Evolutionary conservation across 2,329 filamentous ascomycete genomes (phyloP).

Genomic region (Phialophora tarda): DNA sequence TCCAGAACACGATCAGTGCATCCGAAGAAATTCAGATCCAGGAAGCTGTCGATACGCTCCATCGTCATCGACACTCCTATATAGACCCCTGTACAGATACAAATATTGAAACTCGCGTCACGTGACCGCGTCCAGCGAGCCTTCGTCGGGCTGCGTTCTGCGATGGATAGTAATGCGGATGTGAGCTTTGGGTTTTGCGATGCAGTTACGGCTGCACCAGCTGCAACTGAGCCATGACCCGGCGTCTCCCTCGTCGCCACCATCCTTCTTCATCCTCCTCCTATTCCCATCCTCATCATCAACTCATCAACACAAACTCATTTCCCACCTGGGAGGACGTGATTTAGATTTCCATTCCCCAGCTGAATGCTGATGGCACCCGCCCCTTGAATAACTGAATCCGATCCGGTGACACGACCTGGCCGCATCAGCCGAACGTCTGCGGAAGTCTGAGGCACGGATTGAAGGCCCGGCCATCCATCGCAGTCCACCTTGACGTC

Average conservation of each 20-base stretch:
- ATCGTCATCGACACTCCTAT: slow-evolving; percentile 17
- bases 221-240: slow-evolving; percentile 35
- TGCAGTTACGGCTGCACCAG: slow-evolving; percentile 28
- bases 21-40: neutral
- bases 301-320: slow-evolving; percentile 23
- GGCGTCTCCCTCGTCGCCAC: slow-evolving; percentile 28
- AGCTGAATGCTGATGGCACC: slow-evolving; percentile 29
- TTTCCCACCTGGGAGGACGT: slow-evolving; percentile 27
- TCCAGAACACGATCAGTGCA: neutral
- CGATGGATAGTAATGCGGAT: slow-evolving; percentile 30
- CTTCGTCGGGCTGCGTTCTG: slow-evolving; percentile 5
- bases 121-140: slow-evolving; percentile 22
- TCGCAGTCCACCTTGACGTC: slow-evolving; percentile 9
- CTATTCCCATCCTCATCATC: slow-evolving; percentile 30
- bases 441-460: slow-evolving; percentile 9
- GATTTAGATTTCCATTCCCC: slow-evolving; percentile 23
- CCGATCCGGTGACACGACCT: slow-evolving; percentile 33
- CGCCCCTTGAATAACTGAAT: slow-evolving; percentile 29
- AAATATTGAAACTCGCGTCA: slow-evolving; percentile 14
- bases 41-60: neutral
- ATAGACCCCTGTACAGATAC: slow-evolving; percentile 14
- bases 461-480: slow-evolving; percentile 8
- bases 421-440: slow-evolving; percentile 21
- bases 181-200: slow-evolving; percentile 33
- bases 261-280: slow-evolving; percentile 28